Percentiles rank a stretch among this genome's conserved stretches.
phyloP scores from a whole-genome alignment of 2,329 filamentous ascomycete genomes.

The Madurella fahalii region DNA sequence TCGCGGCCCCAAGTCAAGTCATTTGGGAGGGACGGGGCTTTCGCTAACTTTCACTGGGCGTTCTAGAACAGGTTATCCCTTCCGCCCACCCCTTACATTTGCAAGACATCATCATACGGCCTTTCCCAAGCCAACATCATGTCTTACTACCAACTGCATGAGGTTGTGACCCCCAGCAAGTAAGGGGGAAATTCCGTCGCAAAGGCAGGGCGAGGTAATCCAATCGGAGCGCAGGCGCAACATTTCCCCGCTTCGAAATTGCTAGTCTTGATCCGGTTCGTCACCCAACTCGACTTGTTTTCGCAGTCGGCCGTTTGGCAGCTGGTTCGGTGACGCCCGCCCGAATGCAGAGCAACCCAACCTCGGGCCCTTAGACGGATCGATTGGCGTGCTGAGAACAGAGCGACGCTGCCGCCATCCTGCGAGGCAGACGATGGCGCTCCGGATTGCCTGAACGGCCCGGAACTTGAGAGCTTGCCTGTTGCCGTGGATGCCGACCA shows the following conservation, averaged over 20 bases:
- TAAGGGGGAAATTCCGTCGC: too few species aligned
- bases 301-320: background rate
- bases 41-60: too few species aligned
- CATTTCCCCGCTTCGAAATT: slow-evolving; percentile 3
- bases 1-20: too few species aligned
- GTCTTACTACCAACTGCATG: too few species aligned
- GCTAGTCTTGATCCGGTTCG: background rate
- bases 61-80: too few species aligned
- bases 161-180: too few species aligned
- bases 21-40: too few species aligned
- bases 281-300: slow-evolving; percentile 3
- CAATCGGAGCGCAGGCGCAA: too few species aligned
- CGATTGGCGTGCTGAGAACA: background rate
- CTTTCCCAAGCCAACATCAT: too few species aligned
- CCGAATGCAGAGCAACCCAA: slow-evolving; percentile 21
- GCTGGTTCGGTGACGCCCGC: slow-evolving; percentile 9
- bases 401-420: background rate
- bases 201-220: too few species aligned
- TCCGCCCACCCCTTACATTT: too few species aligned
- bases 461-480: background rate
- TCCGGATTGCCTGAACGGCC: background rate
- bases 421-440: slow-evolving; percentile 8
- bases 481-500: background rate
- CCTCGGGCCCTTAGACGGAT: background rate
- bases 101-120: too few species aligned